Evolutionary conservation across 2,329 filamentous ascomycete species (phyloP).

Genomic region (Aspergillus floridensis): DNA sequence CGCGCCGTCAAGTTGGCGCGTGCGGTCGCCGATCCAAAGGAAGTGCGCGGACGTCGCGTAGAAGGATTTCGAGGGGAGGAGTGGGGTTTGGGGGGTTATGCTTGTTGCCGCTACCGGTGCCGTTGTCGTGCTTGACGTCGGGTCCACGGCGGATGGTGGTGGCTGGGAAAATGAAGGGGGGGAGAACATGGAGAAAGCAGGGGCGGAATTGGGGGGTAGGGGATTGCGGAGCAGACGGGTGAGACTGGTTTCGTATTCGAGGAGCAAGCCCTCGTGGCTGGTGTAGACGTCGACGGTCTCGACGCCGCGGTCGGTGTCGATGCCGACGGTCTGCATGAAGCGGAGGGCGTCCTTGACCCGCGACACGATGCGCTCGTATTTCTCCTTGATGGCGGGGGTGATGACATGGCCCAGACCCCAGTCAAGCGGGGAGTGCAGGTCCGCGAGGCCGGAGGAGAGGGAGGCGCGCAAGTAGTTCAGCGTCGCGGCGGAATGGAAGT

Average conservation of each 20-base stretch:
- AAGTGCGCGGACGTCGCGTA: slow-evolving; percentile 97
- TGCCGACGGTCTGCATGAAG: slow-evolving; percentile 92
- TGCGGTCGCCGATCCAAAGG: slow-evolving; percentile 97
- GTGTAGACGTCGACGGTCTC: slow-evolving; percentile 94
- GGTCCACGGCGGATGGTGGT: slow-evolving; percentile 50
- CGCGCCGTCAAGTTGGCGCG: slow-evolving; percentile 84
- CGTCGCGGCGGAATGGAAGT: slow-evolving; percentile 92
- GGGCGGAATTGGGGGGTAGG: background rate
- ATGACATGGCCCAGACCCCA: slow-evolving; percentile 92
- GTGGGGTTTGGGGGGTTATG: background rate
- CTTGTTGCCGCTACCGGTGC: background rate
- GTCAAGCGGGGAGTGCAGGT: slow-evolving; percentile 88
- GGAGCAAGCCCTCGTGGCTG: slow-evolving; percentile 87
- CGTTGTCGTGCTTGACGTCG: slow-evolving; percentile 49
- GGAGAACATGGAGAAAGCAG: slow-evolving; percentile 19
- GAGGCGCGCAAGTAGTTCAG: slow-evolving; percentile 88
- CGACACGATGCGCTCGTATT: slow-evolving; percentile 79
- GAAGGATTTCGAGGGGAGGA: slow-evolving; percentile 58
- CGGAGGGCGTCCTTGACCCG: slow-evolving; percentile 87
- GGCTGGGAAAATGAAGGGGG: slow-evolving; percentile 56
- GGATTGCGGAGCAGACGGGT: slow-evolving; percentile 73
- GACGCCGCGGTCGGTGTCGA: slow-evolving; percentile 77
- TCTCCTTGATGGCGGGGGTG: slow-evolving; percentile 76
- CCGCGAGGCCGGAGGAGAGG: slow-evolving; percentile 82
- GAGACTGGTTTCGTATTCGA: slow-evolving; percentile 90